These are phyloP conservation scores for Tricholoma sp. DNA, from an alignment of 768 basidiomycete species.

Conservation along the genomic window DNA sequence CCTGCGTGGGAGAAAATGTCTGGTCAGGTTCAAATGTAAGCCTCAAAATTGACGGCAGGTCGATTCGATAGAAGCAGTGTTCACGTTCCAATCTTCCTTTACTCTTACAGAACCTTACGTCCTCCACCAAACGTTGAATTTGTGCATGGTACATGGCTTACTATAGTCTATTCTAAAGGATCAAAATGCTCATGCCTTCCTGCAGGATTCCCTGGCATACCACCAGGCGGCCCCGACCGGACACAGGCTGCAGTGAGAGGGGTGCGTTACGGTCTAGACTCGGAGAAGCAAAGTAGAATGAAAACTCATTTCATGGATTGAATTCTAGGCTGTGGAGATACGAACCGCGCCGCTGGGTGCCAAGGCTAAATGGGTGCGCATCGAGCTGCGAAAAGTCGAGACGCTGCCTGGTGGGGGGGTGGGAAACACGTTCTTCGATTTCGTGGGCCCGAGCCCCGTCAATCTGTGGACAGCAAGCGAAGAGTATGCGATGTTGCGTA, in stretches of 20 bases:
- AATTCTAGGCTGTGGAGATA: constrained; percentile 74
- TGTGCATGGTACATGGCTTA: constrained; percentile 59
- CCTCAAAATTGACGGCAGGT: constrained; percentile 6
- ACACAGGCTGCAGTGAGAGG: constrained; percentile 84
- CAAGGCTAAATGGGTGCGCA: constrained; percentile 89
- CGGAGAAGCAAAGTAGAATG: background rate
- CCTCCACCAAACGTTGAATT: constrained; percentile 89
- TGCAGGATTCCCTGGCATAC: constrained; percentile 81
- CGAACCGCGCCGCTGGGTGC: constrained; percentile 68
- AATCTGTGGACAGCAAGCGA: constrained; percentile 79
- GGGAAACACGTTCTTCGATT: constrained; percentile 71
- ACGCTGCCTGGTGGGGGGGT: constrained; percentile 67
- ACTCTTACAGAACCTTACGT: constrained; percentile 57
- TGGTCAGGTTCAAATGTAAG: constrained; percentile 30
- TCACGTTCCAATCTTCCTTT: background rate
- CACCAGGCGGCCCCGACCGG: constrained; percentile 68
- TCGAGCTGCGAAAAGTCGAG: constrained; percentile 90
- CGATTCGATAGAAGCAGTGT: background rate
- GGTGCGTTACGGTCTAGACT: constrained; percentile 41
- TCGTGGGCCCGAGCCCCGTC: constrained; percentile 76
- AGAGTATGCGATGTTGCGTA: constrained; percentile 64
- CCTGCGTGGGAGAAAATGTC: constrained; percentile 19
- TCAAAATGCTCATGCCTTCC: background rate
- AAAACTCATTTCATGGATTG: background rate
- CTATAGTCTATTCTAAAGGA: constrained; percentile 3